Evolutionary conservation across 176 grass and related monocot species (phyloP), one percentile per base, ranked within the genome.

Genomic region (Aechmea fasciata): DNA sequence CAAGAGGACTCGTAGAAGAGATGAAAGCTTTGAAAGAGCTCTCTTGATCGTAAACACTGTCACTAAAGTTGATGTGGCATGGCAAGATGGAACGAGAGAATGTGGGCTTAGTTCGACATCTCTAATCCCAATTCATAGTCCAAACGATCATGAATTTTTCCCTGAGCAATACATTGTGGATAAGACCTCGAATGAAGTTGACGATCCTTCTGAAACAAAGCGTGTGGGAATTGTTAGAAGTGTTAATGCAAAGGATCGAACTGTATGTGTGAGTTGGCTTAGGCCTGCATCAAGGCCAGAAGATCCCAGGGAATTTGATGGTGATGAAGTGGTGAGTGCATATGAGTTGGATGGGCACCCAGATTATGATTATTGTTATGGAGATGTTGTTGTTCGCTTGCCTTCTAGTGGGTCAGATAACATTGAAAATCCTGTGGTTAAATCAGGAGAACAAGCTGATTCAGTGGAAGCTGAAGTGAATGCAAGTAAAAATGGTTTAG

Each of bases 71-170:
- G 82, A 87, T 77, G 80, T 99, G 70, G 64, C 90, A 25, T 99
- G 94, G 94, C 94, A 99, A 76, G 84, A 90, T 77, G 94, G 94
- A 72, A 82, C 19, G 8, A 68, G 74, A 66, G 92, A 84, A 77
- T 71, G 83, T 87, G 86, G 82, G 48, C 15, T 99, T 24, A 82
- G 88, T 41, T 80, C 89, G 3, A 77, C 85, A 48, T 75, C 55
- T 51, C 68, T 99, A 49, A 69, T 80, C 83, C 94, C 87, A 57
- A 82, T 90, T 11, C 92, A 70, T 68, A 86, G 85, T 75, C 71
- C 87, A 48, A 84, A 84, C 68, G 90, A 99, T 85, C 90, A 93
- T 73, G 89, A 99, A 76, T 99, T 99, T 88, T 99, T 86, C 84
- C 94, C 94, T 19, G 90, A 74, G 13, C 94, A 99, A 61, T 82